Conservation (phyloP, 495 filamentous ascomycete species). For the Aspergillus coremiiformis region DNA sequence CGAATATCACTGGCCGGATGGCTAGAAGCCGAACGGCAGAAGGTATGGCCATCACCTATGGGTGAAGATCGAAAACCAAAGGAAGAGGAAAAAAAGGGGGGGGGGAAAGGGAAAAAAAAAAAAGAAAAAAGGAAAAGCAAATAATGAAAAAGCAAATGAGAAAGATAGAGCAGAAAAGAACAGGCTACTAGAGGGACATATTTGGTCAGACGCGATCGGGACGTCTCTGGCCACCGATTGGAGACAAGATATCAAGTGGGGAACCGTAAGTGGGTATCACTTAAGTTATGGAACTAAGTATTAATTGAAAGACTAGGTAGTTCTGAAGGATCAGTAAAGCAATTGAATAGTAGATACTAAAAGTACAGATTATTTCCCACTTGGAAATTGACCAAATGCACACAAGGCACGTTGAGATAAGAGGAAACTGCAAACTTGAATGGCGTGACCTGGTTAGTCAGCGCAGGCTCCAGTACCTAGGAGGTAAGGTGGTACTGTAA, state of each 20-base stretch:
- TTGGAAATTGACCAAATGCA: no score
- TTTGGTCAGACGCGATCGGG: background rate
- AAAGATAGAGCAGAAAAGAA: no score
- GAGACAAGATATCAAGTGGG: background rate
- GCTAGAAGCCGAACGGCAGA: constrained; percentile 28
- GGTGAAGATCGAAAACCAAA: background rate
- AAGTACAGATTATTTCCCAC: no score
- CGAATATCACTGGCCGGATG: constrained; percentile 37
- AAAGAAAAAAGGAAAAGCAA: no score
- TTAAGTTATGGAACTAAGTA: background rate
- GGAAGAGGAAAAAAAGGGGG: background rate
- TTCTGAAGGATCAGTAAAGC: background rate
- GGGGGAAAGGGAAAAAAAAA: no score
- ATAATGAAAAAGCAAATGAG: no score
- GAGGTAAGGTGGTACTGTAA: no score
- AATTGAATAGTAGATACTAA: no score
- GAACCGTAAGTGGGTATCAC: background rate
- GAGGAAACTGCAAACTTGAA: no score
- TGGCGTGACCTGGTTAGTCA: no score
- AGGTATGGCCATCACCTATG: constrained; percentile 27
- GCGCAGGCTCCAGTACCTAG: no score
- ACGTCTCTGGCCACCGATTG: background rate
- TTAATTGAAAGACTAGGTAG: background rate
- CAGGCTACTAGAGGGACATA: background rate
- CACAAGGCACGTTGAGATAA: no score